Percentiles rank a stretch among this genome's conserved stretches.
These are phyloP conservation scores for Lentinus brumalis DNA, from an alignment of 768 basidiomycete genomes.

Conservation along the genomic window DNA sequence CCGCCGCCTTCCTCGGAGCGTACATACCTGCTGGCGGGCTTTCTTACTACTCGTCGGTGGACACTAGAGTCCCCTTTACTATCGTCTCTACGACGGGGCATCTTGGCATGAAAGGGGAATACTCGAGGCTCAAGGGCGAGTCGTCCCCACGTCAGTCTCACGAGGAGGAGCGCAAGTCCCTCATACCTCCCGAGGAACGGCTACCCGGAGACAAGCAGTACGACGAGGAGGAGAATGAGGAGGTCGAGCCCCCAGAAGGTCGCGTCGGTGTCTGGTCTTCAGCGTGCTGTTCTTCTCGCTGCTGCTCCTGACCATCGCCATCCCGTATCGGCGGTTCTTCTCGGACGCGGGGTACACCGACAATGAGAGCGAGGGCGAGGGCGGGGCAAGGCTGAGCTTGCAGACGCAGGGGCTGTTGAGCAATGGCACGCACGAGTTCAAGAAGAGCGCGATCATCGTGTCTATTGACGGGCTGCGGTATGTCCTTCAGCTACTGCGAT, in stretches of 20 bases:
- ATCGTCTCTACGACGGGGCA: background rate
- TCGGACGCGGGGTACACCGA: background rate
- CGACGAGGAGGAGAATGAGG: conserved; percentile 13
- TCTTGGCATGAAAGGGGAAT: conserved; percentile 2
- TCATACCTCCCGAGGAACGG: conserved; percentile 14
- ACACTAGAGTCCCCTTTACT: background rate
- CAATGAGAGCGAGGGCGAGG: background rate
- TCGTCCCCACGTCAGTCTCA: conserved; percentile 4
- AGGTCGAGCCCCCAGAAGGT: background rate
- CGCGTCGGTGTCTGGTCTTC: conserved; percentile 5
- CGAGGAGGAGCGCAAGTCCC: conserved; percentile 23
- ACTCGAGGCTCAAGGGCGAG: conserved; percentile 2
- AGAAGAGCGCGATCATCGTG: conserved; percentile 77
- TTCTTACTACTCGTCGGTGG: background rate
- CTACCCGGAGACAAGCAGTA: conserved; percentile 1
- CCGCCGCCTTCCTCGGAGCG: no score
- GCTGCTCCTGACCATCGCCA: conserved; percentile 12
- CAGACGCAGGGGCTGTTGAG: conserved; percentile 50
- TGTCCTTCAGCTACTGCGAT: conserved; percentile 6
- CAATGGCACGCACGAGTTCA: conserved; percentile 85
- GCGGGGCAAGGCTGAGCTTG: conserved; percentile 24
- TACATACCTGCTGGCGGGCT: background rate
- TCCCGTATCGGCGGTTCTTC: conserved; percentile 13
- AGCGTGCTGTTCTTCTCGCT: conserved; percentile 18
- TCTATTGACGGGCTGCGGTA: conserved; percentile 87